Evolutionary conservation across 78 protist genomes (phyloP).

Genomic region (Dictyostelium firmibasis): DNA sequence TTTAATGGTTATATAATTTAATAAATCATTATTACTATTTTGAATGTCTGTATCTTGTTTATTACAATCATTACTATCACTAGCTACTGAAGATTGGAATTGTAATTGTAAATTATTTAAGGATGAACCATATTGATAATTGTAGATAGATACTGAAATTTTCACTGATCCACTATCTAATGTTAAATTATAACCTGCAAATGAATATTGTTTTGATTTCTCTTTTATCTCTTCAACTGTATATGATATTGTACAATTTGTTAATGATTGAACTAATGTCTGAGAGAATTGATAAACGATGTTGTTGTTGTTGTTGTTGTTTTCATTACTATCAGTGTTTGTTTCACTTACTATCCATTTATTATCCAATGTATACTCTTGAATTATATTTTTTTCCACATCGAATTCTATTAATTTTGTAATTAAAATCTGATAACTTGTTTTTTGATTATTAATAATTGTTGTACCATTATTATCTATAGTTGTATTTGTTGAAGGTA

Average conservation of each 20-base stretch:
- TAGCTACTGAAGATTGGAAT: neutral
- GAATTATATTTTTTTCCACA: neutral
- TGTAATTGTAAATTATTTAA: neutral
- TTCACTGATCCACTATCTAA: neutral
- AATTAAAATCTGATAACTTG: neutral
- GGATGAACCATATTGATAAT: neutral
- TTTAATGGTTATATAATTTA: neutral
- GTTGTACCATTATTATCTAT: neutral
- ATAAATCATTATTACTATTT: neutral
- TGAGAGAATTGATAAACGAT: neutral
- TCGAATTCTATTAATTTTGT: neutral
- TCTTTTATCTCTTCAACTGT: neutral
- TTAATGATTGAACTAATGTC: neutral
- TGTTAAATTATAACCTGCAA: neutral
- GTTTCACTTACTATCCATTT: too few relatives aligned
- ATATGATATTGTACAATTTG: neutral
- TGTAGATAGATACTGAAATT: neutral
- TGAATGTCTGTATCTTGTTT: neutral
- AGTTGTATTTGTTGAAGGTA: neutral
- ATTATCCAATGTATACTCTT: neutral
- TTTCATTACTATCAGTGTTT: neutral
- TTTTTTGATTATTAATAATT: neutral
- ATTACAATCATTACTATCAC: neutral
- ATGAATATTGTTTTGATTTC: neutral
- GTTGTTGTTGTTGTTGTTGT: neutral